Evolutionary conservation across 768 basidiomycete genomes (phyloP), one percentile per base, ranked within the genome.

Genomic region (Pleurotus djamor): DNA sequence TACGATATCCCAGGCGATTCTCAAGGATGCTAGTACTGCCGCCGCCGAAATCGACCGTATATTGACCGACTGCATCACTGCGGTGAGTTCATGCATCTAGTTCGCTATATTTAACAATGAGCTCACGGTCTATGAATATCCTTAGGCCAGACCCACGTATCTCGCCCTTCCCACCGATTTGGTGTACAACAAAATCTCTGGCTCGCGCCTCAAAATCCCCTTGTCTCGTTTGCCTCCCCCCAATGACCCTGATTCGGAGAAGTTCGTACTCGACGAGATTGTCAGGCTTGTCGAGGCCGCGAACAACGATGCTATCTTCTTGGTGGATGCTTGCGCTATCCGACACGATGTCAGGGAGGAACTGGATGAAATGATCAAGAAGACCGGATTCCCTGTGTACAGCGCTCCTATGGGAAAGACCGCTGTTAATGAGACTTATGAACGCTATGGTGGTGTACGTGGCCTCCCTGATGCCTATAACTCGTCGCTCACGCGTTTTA

Each of bases 111-210:
- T 13, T 2, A 61, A 38, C 10, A 28, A 14, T n/a, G 34, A 35
- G 5, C 14, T 16, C 57, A 44, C 7, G 43, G 32, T 41, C 36
- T 44, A 12, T 58, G 34, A 12, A 21, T 16, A 37, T 4, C 13
- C 36, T 13, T 63, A 92, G 83, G 89, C 88, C 33, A 86, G 92
- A 16, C 96, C 96, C 0, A 92, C 91, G 35, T 98, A 98, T 68
- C 73, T 98, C 43, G 83, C 88, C 37, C 77, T 98, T 9, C 96
- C 94, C 0, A 95, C 88, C 5, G 91, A 98, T 69, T 76, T 96
- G 55, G 88, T 89, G 4, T 79, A 83, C 66, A 74, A 78, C 56
- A 83, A 87, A 67, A 86, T 95, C 14, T 81, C 92, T 0, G 72
- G 84, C 4, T 80, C 83, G 43, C 81, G 83, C 16, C 79, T 97